Conservation (phyloP, 139 green algal species). For the Volvox africanus region DNA sequence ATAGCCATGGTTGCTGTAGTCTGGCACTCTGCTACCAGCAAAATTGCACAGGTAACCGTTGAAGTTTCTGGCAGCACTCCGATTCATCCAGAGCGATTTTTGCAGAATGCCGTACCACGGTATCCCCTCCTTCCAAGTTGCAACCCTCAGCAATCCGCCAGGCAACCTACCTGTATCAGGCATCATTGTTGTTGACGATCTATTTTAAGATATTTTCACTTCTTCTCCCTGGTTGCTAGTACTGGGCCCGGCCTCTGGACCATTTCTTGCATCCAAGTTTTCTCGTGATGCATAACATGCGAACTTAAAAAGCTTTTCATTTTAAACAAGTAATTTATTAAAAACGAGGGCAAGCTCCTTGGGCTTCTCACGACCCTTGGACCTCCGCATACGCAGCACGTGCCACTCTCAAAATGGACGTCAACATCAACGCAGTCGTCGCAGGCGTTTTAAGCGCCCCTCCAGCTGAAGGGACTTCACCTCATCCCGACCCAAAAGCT, state of each 20-base stretch:
- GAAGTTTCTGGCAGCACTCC: background rate
- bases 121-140: background rate
- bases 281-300: too few species aligned
- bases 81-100: background rate
- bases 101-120: background rate
- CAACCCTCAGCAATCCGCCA: too few species aligned
- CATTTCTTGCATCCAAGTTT: too few species aligned
- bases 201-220: too few species aligned
- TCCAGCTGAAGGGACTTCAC: too few species aligned
- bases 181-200: too few species aligned
- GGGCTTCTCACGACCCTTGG: background rate
- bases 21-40: background rate
- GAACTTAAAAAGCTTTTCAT: too few species aligned
- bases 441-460: too few species aligned
- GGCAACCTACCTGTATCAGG: too few species aligned
- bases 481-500: background rate
- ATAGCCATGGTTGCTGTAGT: constrained; percentile 46
- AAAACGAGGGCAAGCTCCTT: background rate
- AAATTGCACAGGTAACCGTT: background rate
- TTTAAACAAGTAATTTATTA: too few species aligned
- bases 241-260: too few species aligned
- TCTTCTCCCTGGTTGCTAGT: too few species aligned
- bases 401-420: background rate
- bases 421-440: background rate
- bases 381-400: constrained; percentile 9